Evolutionary conservation across 805 yeast species (phyloP), one percentile per base, ranked within the genome.

Genomic region (Kockiozyma suomiensis): DNA sequence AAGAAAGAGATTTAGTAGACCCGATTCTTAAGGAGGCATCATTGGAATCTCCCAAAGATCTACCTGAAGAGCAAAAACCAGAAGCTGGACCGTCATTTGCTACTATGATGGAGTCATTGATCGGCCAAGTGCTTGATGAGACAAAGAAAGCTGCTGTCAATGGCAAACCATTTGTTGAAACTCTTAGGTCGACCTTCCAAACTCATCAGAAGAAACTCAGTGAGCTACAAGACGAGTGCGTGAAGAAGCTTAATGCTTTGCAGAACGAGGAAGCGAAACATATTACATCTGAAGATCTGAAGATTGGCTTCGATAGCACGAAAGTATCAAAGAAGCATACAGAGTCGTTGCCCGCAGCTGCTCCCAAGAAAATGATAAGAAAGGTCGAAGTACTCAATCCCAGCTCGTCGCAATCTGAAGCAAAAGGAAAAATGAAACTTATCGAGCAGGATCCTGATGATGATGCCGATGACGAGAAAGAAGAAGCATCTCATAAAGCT

Each of bases 81-180:
- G 69, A 68, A 0, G 70, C 70, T 46, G 75, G 70, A 59, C 77
- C 76, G 23, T 82, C 91, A 1, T 92, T 89, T 71, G 88, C 87
- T 70, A 97, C 91, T 70, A 92, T 93, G 97, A 84, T 93, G 51
- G 96, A 88, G 72, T 96, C 90, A 72, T 79, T 96, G 68, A 82
- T 93, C 67, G 81, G 81, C n/a, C 97, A 90, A 71, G 78, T 92
- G 65, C 82, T 79, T 49, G 81, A 79, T 17, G 94, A 90, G 68
- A 73, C 82, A 21, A 73, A 73, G 74, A 42, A 81, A 79, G 76
- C 77, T 28, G 81, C 82, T 53, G 71, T 71, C 15, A 71, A 73
- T 30, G 73, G 70, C 50, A 81, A 82, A 3, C 75, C 76, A 0
- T 70, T 73, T 3, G 77, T 76, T 37, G 51, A 58, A 12, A 62